Percentiles rank a stretch among this genome's conserved stretches.
Conservation (phyloP, 192 early-diverging fungal species). For the Backusella psychrophila region DNA sequence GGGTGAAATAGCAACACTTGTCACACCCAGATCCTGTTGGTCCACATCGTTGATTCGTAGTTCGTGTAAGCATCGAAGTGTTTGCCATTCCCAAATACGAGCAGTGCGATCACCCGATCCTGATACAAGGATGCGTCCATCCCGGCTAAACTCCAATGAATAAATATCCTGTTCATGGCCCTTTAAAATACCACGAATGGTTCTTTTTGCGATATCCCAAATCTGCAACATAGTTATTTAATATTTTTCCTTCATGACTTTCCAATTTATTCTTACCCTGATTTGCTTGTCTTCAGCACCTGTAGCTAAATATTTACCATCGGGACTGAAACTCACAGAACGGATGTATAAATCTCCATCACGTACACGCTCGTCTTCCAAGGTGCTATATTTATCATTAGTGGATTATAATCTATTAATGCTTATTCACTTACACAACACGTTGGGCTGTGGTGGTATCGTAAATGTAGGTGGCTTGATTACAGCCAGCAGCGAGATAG, state of each 20-base stretch:
- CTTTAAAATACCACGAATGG: constrained; percentile 61
- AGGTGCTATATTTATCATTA: constrained; percentile 51
- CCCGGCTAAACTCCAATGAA: constrained; percentile 89
- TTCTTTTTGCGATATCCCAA: constrained; percentile 65
- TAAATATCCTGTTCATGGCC: constrained; percentile 99
- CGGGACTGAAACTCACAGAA: constrained; percentile 93
- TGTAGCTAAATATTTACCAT: constrained; percentile 87
- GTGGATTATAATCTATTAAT: neutral
- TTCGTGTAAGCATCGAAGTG: constrained; percentile 65
- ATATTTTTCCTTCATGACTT: neutral
- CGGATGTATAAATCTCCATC: constrained; percentile 92
- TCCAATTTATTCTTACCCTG: constrained; percentile 48
- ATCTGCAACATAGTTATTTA: constrained; percentile 41
- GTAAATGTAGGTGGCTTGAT: constrained; percentile 86
- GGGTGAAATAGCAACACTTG: constrained; percentile 91
- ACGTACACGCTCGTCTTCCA: constrained; percentile 71
- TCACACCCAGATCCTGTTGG: constrained; percentile 91
- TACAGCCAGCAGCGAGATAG: constrained; percentile 92
- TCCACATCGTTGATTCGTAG: constrained; percentile 77
- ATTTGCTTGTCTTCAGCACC: constrained; percentile 96
- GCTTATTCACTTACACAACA: constrained; percentile 10
- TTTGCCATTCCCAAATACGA: constrained; percentile 86
- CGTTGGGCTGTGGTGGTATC: constrained; percentile 42
- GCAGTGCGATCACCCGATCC: constrained; percentile 87
- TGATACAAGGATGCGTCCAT: constrained; percentile 85